Evolutionary conservation across 768 basidiomycete species (phyloP).

Genomic region (Mycena albidolilacea): DNA sequence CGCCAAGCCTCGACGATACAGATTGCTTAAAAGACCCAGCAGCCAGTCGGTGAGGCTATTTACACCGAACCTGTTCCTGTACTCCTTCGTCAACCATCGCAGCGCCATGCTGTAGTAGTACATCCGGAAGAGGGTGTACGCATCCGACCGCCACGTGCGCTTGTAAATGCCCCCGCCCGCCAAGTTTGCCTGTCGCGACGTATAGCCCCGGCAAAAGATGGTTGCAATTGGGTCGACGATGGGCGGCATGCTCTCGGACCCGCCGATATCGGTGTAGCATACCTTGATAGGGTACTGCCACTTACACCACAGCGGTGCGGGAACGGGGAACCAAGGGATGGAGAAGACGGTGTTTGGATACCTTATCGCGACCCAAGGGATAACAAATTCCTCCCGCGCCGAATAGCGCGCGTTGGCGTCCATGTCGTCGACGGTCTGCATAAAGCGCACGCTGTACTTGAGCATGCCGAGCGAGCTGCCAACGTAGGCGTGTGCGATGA

Average conservation of each 20-base stretch:
- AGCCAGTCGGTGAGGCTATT: conserved; percentile 24
- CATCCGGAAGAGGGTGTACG: conserved; percentile 23
- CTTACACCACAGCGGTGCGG: conserved; percentile 29
- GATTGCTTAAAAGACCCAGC: conserved; percentile 10
- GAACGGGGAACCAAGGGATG: conserved; percentile 30
- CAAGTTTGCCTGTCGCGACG: conserved; percentile 24
- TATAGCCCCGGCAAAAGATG: conserved; percentile 31
- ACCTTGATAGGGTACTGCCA: conserved; percentile 35
- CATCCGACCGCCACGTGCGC: conserved; percentile 22
- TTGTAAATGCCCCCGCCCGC: conserved; percentile 18
- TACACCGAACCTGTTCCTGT: conserved; percentile 14
- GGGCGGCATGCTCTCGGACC: conserved; percentile 27
- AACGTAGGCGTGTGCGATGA: conserved; percentile 29
- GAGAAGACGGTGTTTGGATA: conserved; percentile 33
- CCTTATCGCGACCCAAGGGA: conserved; percentile 30
- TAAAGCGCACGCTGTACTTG: conserved; percentile 30
- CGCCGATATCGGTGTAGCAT: conserved; percentile 29
- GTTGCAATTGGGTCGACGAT: conserved; percentile 28
- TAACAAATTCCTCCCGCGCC: conserved; percentile 33
- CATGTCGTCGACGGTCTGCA: conserved; percentile 33
- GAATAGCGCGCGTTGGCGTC: conserved; percentile 29
- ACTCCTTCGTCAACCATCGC: conserved; percentile 33
- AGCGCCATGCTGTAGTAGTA: conserved; percentile 29
- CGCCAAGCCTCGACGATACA: too few species aligned
- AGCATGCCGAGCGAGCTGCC: conserved; percentile 32